Evolutionary conservation across 371 early-diverging fungal genomes (phyloP), one percentile per base, ranked within the genome.

Genomic region (Smittium culicis): DNA sequence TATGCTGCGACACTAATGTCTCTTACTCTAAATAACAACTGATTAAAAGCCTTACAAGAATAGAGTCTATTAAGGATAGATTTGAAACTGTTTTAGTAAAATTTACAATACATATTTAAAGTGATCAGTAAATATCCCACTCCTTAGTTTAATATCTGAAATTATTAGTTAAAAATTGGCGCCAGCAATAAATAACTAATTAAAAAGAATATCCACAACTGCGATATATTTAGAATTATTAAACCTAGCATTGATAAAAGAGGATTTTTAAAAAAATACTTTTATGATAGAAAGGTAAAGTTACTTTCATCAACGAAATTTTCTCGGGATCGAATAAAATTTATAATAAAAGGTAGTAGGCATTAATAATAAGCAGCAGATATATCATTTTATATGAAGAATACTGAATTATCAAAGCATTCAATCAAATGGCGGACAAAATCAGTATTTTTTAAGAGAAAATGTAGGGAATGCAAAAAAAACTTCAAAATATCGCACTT

Each of bases 1-100:
- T 64, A 64, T 64, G 64, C 64, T 20, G 60, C 60, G 20, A 5
- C 60, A 60, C 20, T 60, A 33, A 33, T 60, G 30, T 29, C 45
- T 45, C 5, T 60, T 60, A 33, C 20, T 20, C 30, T 20, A 33
- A 31, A 55, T 20, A 24, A n/a, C 55, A 24, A 33, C 5, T 33
- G 20, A 60, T 60, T 11, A 29, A 60, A 11, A 60, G 60, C 20
- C 20, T 60, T 11, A 60, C 60, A 60, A 20, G 60, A 20, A 33
- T 60, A 31, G 60, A 60, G 20, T 20, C 60, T 11, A 20, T 60
- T 11, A 33, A 31, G 20, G 60, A 60, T 33, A 60, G 60, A 33
- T 60, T 60, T 11, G 20, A 60, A 33, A 60, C 60, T 31, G 5
- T 60, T 11, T 29, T 20, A 11, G 20, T 60, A 11, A 60, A 33